phyloP scores from a whole-genome alignment of 2,329 filamentous ascomycete species.

The Fusarium sp. region DNA sequence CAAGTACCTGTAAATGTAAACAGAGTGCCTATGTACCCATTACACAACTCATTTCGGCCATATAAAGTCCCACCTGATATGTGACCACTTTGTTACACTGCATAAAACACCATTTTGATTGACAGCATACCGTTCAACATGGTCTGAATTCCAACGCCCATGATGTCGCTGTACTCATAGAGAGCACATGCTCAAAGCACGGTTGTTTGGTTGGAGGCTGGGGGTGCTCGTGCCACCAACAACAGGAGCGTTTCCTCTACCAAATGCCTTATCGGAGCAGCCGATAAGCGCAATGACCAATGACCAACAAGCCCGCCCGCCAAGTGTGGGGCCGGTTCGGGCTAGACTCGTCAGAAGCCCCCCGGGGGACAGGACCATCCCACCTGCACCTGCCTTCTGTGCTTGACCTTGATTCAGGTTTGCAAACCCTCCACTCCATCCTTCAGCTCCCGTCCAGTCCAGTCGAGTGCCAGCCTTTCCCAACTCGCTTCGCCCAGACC shows the following conservation, averaged over 20 bases:
- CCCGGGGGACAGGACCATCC: conserved; percentile 40
- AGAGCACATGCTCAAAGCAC: background rate
- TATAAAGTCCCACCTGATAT: background rate
- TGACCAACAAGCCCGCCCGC: conserved; percentile 25
- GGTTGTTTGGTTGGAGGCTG: conserved; percentile 1
- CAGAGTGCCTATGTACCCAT: background rate
- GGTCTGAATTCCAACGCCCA: background rate
- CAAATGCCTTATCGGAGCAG: conserved; percentile 32
- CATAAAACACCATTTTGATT: background rate
- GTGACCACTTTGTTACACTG: background rate
- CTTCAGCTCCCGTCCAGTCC: background rate
- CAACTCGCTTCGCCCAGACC: conserved; percentile 12
- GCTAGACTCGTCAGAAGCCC: conserved; percentile 29
- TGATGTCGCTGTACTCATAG: background rate
- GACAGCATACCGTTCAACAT: background rate
- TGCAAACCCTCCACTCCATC: conserved; percentile 36
- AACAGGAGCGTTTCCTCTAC: background rate
- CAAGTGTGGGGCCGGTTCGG: conserved; percentile 31
- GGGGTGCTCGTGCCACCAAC: conserved; percentile 24
- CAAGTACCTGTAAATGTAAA: background rate
- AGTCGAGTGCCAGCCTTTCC: conserved; percentile 29
- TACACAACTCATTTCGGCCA: background rate
- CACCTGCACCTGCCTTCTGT: conserved; percentile 29
- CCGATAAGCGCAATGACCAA: conserved; percentile 45
- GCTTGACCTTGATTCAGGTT: conserved; percentile 39